phyloP scores from a whole-genome alignment of 2,329 filamentous ascomycete genomes.

The Coleophoma eucalyptorum region DNA sequence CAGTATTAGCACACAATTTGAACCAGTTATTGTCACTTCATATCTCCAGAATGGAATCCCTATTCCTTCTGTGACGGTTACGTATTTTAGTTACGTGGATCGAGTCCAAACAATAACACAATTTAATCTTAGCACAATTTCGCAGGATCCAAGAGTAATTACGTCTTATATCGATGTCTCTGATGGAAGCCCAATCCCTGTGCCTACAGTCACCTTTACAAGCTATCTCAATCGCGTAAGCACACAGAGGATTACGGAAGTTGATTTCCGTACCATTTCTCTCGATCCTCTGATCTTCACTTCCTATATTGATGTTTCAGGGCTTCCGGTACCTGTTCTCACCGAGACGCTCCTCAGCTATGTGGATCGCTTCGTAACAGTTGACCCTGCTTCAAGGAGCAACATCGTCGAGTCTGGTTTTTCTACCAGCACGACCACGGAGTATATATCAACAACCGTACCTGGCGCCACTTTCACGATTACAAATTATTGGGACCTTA shows the following conservation, averaged over 20 bases:
- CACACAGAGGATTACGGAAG: neutral
- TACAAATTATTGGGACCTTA: neutral
- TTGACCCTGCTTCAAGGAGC: neutral
- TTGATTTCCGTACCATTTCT: neutral
- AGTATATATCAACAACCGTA: neutral
- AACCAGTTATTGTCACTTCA: neutral
- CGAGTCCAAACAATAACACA: neutral
- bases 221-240: neutral
- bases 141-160: neutral
- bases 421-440: neutral
- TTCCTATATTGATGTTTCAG: neutral
- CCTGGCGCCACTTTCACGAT: neutral
- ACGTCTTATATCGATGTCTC: neutral
- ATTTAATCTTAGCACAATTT: neutral
- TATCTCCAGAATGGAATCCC: neutral
- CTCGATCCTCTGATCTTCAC: neutral
- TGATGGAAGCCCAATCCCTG: neutral
- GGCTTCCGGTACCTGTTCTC: neutral
- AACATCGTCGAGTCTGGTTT: neutral
- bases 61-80: neutral
- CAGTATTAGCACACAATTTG: neutral
- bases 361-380: neutral
- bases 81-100: neutral
- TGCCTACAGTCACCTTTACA: neutral
- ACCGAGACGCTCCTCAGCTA: neutral